Evolutionary conservation across 306 rosid species (phyloP).

Genomic region (Alnus glutinosa): DNA sequence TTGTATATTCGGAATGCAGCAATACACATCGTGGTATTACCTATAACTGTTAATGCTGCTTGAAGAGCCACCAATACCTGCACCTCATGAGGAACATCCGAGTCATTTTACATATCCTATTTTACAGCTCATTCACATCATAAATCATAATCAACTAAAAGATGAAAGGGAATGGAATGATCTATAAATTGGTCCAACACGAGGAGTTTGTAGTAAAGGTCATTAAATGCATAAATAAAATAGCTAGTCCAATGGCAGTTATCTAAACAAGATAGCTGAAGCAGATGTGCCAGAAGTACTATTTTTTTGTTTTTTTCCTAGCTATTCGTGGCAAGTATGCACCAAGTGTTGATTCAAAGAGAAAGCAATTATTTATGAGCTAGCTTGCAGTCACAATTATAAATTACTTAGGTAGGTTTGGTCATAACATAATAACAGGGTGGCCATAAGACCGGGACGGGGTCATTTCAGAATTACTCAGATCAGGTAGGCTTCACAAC

Average conservation of each 20-base stretch:
- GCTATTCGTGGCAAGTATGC: not conserved
- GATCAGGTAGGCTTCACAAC: no score
- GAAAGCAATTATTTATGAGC: not conserved
- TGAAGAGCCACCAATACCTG: slow-evolving; percentile 96
- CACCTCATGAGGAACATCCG: slow-evolving; percentile 32
- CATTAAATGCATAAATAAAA: not conserved
- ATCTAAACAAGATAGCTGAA: not conserved
- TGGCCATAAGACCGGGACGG: no score
- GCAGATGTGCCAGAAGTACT: not conserved
- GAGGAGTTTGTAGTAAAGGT: not conserved
- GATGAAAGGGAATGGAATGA: slow-evolving; percentile 18
- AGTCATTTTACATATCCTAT: slow-evolving; percentile 22
- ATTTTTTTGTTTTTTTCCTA: not conserved
- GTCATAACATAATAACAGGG: not conserved
- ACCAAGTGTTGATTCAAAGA: not conserved
- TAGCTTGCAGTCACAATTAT: not conserved
- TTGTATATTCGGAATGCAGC: slow-evolving; percentile 89
- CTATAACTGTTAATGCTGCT: slow-evolving; percentile 83
- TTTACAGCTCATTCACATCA: slow-evolving; percentile 10
- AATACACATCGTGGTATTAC: slow-evolving; percentile 83
- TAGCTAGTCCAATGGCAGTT: not conserved
- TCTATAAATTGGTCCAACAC: not conserved
- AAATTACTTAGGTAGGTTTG: no score
- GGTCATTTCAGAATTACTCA: no score
- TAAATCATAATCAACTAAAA: not conserved